Evolutionary conservation across 805 yeast species (phyloP), one percentile per base, ranked within the genome.

Genomic region (Hanseniaspora meyeri): DNA sequence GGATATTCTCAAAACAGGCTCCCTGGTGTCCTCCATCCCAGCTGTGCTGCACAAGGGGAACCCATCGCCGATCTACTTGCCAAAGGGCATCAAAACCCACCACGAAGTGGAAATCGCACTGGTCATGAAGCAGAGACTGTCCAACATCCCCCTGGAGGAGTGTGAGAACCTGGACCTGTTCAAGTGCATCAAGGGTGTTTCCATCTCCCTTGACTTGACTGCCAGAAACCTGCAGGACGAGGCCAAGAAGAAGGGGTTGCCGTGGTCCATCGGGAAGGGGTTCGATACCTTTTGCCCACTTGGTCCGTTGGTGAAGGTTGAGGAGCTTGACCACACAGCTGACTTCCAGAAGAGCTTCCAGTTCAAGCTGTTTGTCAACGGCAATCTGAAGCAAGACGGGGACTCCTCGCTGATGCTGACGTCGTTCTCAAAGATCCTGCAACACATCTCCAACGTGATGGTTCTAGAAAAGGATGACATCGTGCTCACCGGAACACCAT

Each of bases 201-300:
- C 95, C 0, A 74, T 93, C 60, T 90, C 97, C 0, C 78, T 93
- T 49, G 99, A 93, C 68, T 76, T 93, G 77, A 93, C 98, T 8
- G 97, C 96, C 0, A 79, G 99, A 68, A 88, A 90, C 65, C 95
- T 93, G 34, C 99, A 93, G 71, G 90, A 85, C 65, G 96, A 82
- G 64, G 96, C 96, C 39, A 93, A 93, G 71, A 78, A 77, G 71
- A 88, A 87, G 69, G 97, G 97, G 1, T 75, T 91, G 54, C 98
- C 99, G 4, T 93, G 99, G 99, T 72, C 91, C 4, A 87, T 89
- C 61, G 96, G 93, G 38, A 93, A 93, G 67, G 98, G 98, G 0
- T 91, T 89, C 68, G 99, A 93, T 66, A 91, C 98, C 0, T 93
- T 93, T 69, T 75, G 87, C 67, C 99, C 99, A 1, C 66, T 93